Evolutionary conservation across 768 basidiomycete species (phyloP).

Genomic region (Mycena maculata): DNA sequence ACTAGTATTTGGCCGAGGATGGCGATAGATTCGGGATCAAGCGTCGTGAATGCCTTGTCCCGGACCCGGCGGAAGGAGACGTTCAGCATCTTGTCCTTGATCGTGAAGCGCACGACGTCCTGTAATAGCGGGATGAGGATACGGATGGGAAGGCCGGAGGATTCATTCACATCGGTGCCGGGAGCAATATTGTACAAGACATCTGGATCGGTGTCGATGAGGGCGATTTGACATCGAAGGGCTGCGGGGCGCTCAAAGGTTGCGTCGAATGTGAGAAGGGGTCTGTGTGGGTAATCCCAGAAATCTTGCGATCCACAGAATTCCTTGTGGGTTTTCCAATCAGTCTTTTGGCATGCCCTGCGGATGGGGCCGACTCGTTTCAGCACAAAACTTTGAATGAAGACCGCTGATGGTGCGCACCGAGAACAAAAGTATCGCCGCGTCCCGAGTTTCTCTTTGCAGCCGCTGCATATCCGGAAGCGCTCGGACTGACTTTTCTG

Average conservation of each 20-base stretch:
- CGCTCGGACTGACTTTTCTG: slow-evolving; percentile 14
- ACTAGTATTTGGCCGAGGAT: slow-evolving; percentile 11
- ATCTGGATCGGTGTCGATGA: slow-evolving; percentile 20
- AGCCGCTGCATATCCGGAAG: slow-evolving; percentile 23
- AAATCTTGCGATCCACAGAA: slow-evolving; percentile 26
- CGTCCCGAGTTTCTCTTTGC: slow-evolving; percentile 22
- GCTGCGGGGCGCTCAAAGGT: slow-evolving; percentile 18
- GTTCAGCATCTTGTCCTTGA: slow-evolving; percentile 20
- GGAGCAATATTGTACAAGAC: slow-evolving; percentile 13
- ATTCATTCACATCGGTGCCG: slow-evolving; percentile 1
- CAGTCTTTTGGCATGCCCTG: slow-evolving; percentile 23
- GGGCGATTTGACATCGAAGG: slow-evolving; percentile 17
- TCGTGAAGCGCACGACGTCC: slow-evolving; percentile 17
- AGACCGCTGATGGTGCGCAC: background rate
- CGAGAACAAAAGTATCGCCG: slow-evolving; percentile 26
- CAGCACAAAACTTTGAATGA: background rate
- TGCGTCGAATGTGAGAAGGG: slow-evolving; percentile 12
- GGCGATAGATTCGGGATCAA: slow-evolving; percentile 17
- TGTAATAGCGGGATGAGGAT: background rate
- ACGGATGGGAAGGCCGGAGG: background rate
- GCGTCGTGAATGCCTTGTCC: slow-evolving; percentile 22
- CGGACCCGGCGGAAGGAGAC: slow-evolving; percentile 22
- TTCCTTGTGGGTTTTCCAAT: slow-evolving; percentile 29
- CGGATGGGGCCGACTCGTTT: background rate
- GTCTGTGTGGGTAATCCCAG: slow-evolving; percentile 25